A percentile compares a stretch with the other conserved stretches of the same genome.
These are phyloP conservation scores for Citrus hindsii DNA, from an alignment of 345 rosid species.

Conservation along the genomic window DNA sequence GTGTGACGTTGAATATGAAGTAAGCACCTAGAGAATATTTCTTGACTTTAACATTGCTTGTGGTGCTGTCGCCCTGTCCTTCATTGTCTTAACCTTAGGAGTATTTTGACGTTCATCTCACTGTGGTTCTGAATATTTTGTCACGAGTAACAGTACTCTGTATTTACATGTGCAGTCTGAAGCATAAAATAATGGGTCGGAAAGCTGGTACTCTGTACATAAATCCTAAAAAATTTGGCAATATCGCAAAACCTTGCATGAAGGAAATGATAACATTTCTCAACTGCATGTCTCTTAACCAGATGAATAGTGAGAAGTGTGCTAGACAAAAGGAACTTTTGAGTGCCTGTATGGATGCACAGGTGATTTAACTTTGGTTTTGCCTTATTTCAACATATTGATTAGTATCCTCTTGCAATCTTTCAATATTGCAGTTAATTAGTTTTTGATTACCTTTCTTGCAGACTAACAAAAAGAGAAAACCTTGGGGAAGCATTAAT, in stretches of 20 bases:
- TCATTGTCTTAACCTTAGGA: background rate
- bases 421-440: background rate
- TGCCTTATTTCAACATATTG: background rate
- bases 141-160: background rate
- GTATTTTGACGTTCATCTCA: background rate
- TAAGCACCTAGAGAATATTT: background rate
- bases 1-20: background rate
- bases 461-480: slow-evolving; percentile 54
- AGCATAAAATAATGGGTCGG: slow-evolving; percentile 52
- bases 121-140: background rate
- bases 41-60: background rate
- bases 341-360: slow-evolving; percentile 63
- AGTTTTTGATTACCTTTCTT: slow-evolving; percentile 1
- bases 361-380: slow-evolving; percentile 35
- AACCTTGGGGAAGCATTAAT: slow-evolving; percentile 75
- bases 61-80: background rate
- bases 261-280: slow-evolving; percentile 72
- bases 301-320: slow-evolving; percentile 56
- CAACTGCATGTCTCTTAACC: slow-evolving; percentile 63
- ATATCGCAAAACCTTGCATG: slow-evolving; percentile 76
- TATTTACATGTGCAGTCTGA: background rate
- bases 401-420: background rate
- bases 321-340: slow-evolving; percentile 53
- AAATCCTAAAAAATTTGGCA: slow-evolving; percentile 68
- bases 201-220: slow-evolving; percentile 62